Base-by-base conservation (phyloP, 2,329 filamentous ascomycete genomes). In the Colletotrichum eleusines region DNA sequence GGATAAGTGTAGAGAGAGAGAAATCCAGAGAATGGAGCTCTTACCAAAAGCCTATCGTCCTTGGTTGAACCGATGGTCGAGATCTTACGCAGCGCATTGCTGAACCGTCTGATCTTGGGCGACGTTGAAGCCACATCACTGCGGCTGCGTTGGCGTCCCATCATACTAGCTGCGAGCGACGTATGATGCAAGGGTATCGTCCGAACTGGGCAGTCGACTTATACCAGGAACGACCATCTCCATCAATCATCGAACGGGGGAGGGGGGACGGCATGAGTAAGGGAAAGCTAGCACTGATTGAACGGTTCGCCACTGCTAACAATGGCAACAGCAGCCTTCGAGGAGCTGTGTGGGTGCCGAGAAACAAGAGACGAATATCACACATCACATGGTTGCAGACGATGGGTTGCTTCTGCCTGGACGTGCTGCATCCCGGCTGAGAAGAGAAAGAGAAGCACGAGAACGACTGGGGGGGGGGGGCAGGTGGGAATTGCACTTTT, bases 91-190 rank as follows among this genome's bases (percentile, higher is more conserved):
- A 54, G 35, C 14, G 48, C 60, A 31, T 54, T 31, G 48, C 60
- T 63, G 26, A 63, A 63, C 20, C 48, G 60, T 31, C 48, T 23
- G 35, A 63, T 42, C 48, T 54, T 40, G 11, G 48, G 48, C 46
- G 60, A 63, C 26, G 33, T 54, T 50, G 48, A 54, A 26, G 60
- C 48, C 6, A 42, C 60, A 44, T 63, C 60, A 40, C 60, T 40
- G n/a, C 48, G 60, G 60, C 60, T 63, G 60, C 60, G 46, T 63
- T 63, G 60, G 33, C 60, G 33, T 31, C 35, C 35, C 60, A 40
- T 63, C 60, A 42, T 26, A 14, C 18, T 44, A n/a, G 59, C 59
- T 62, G 23, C 18, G 14, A 20, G 11, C 18, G 48, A 54, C 18
- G 35, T 42, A n/a, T 20, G 12, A 63, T 11, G 60, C 18, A 23